These are phyloP conservation scores for Coemansia sp. DNA, from an alignment of 192 early-diverging fungal genomes.

Conservation along the genomic window DNA sequence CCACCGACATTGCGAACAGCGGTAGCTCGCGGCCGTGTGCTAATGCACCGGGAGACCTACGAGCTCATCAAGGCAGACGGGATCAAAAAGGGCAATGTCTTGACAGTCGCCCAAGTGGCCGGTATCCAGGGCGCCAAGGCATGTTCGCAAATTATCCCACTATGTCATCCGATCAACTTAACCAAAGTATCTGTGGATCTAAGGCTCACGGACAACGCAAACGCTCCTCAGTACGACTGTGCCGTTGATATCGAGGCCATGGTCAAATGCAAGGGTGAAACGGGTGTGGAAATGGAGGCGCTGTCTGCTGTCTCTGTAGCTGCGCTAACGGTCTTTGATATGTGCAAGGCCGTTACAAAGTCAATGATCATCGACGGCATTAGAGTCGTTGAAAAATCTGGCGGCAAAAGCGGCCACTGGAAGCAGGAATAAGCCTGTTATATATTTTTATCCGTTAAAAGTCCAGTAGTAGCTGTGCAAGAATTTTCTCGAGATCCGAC, in stretches of 20 bases:
- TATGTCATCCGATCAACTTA: conserved; percentile 81
- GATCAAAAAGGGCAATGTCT: conserved; percentile 85
- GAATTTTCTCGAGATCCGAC: conserved; percentile 51
- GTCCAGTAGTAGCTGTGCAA: conserved; percentile 50
- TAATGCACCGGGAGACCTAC: conserved; percentile 65
- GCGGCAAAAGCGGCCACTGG: conserved; percentile 77
- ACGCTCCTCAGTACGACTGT: conserved; percentile 19
- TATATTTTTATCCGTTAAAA: conserved; percentile 18
- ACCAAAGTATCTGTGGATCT: conserved; percentile 71
- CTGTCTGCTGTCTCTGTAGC: conserved; percentile 77
- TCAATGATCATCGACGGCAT: conserved; percentile 76
- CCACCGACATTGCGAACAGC: conserved; percentile 68
- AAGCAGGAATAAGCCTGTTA: conserved; percentile 5
- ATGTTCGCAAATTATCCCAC: conserved; percentile 78
- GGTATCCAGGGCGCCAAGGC: conserved; percentile 90
- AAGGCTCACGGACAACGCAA: conserved; percentile 37
- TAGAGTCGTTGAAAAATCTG: conserved; percentile 74
- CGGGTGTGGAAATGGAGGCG: conserved; percentile 91
- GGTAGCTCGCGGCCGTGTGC: conserved; percentile 68
- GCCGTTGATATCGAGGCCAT: conserved; percentile 66
- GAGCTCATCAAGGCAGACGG: conserved; percentile 62
- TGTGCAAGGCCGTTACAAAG: conserved; percentile 92
- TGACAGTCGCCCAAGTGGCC: conserved; percentile 83
- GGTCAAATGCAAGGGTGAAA: conserved; percentile 76
- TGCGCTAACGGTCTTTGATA: conserved; percentile 87